Evolutionary conservation across 345 rosid genomes (phyloP), one percentile per base, ranked within the genome.

Genomic region (Litchi chinensis): DNA sequence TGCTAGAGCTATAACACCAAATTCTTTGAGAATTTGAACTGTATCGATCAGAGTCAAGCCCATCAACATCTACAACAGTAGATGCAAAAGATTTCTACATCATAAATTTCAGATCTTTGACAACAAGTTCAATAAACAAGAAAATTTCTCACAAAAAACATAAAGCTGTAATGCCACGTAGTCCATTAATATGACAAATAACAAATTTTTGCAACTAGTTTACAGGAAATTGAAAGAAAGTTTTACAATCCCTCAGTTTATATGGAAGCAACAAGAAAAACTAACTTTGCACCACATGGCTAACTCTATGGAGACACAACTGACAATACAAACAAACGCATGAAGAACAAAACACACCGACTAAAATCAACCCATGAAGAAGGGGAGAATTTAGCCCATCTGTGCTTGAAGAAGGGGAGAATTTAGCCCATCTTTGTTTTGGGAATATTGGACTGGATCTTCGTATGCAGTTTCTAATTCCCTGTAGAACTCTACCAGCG

Each of bases 361-460:
- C 56, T 22, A 19, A 52, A 28, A 32, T 82, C 82, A 81, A 76
- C 82, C 79, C 76, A 81, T 46, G 83, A 65, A 89, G 95, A 80
- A 91, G 92, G 57, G 87, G 95, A 80, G 85, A 71, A 28, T 28
- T 2, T 28, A 2, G 32, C 32, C 32, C 32, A 28, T 28, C 32
- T 28, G 32, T 28, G 32, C n/a, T n/a, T n/a, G n/a, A n/a, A 26
- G 28, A 26, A 26, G 28, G 37, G 37, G 37, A 32, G 37, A 32
- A 56, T 70, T 81, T 43, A 59, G 80, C 13, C 84, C 82, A 65
- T 88, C 86, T 8, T 59, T 73, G 82, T 73, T 85, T 19, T 88
- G 56, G 56, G 86, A 81, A 80, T 82, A 77, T 39, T 77, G 88
- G 37, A 83, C 91, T 75, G 98, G 98, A 88, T 91, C 97, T 43